Conservation (phyloP, 108 stramenopile species). For the Mayamaea pseudoterrestris region DNA sequence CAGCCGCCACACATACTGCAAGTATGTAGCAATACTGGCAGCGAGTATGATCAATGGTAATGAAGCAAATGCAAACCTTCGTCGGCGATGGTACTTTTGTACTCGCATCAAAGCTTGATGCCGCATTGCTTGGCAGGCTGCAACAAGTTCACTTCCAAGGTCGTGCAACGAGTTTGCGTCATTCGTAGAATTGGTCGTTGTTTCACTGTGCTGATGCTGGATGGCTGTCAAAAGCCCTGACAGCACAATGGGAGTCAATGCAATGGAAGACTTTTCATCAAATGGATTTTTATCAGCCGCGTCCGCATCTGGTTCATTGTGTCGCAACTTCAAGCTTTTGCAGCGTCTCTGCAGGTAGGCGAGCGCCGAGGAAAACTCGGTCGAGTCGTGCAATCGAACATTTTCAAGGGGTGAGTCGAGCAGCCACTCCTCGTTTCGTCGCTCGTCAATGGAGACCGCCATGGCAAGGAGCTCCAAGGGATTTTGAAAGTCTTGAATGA, state of each 20-base stretch:
- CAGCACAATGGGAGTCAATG: constrained; percentile 27
- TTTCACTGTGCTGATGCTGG: constrained; percentile 4
- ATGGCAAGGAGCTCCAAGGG: constrained; percentile 16
- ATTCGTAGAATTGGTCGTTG: not conserved
- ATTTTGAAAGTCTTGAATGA: constrained; percentile 14
- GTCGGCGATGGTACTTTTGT: constrained; percentile 4
- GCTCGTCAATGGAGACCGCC: constrained; percentile 23
- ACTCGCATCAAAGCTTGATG: constrained; percentile 15
- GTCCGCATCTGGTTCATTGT: no score
- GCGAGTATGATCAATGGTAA: constrained; percentile 9
- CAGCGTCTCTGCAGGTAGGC: constrained; percentile 10
- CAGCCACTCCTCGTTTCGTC: constrained; percentile 1
- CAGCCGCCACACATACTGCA: constrained; percentile 1
- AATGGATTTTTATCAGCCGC: no score
- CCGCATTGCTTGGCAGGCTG: constrained; percentile 14
- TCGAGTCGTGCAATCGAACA: constrained; percentile 13
- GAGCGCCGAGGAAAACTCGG: constrained; percentile 9
- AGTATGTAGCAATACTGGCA: constrained; percentile 3
- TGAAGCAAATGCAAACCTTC: constrained; percentile 6
- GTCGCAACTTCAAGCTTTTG: not conserved
- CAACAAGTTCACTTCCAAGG: constrained; percentile 17
- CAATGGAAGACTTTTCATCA: not conserved
- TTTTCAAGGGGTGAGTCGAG: constrained; percentile 17
- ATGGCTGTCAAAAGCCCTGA: constrained; percentile 20
- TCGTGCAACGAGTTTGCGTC: no score